phyloP scores from a whole-genome alignment of 2,329 filamentous ascomycete species.

The Ceratocystis variospora region DNA sequence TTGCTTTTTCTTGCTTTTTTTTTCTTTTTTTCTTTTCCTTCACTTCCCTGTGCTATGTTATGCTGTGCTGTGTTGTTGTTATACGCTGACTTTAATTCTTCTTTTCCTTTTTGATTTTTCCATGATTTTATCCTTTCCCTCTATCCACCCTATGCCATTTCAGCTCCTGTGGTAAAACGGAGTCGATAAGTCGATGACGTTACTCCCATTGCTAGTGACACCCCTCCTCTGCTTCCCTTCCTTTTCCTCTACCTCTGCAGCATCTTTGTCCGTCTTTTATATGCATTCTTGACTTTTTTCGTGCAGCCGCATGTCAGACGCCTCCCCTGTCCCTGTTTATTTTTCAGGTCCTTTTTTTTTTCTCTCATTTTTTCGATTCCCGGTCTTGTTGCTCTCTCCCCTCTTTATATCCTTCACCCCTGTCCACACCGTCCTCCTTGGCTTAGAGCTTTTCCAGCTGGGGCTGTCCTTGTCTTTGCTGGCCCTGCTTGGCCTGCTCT shows the following conservation, averaged over 20 bases:
- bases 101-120: neutral
- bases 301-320: neutral
- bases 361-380: neutral
- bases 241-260: neutral
- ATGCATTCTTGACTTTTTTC: neutral
- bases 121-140: constrained; percentile 2
- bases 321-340: neutral
- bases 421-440: neutral
- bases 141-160: constrained; percentile 1
- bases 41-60: neutral
- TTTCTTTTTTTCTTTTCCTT: neutral
- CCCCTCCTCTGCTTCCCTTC: neutral
- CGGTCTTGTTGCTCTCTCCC: neutral
- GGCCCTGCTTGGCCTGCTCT: neutral
- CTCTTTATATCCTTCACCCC: neutral
- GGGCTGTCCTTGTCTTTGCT: constrained; percentile 5
- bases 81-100: neutral
- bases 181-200: constrained; percentile 6
- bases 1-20: neutral
- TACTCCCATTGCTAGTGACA: neutral
- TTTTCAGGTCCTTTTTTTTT: constrained; percentile 1
- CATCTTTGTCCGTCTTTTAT: constrained; percentile 1
- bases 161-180: constrained; percentile 7
- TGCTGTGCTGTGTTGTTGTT: neutral
- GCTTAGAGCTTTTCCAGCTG: constrained; percentile 3